These are phyloP conservation scores for Rhodotorula paludigena DNA, from an alignment of 768 basidiomycete species.

Conservation along the genomic window DNA sequence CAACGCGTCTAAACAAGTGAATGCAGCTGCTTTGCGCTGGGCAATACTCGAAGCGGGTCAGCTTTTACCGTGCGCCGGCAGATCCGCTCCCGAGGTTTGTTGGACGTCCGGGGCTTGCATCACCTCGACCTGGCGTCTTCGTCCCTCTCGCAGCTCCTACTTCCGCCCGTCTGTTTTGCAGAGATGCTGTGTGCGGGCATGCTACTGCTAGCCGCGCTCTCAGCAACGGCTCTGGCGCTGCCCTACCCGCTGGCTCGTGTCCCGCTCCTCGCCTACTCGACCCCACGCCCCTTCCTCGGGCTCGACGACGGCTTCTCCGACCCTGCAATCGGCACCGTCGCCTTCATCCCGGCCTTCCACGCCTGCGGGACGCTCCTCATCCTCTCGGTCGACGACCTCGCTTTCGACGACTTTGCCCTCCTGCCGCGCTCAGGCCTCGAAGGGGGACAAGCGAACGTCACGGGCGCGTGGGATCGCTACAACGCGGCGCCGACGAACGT, in stretches of 20 bases:
- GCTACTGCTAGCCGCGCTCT: neutral
- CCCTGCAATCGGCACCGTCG: neutral
- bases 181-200: too few species aligned
- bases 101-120: too few species aligned
- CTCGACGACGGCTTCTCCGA: slow-evolving; percentile 17
- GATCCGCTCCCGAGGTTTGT: too few species aligned
- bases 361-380: slow-evolving; percentile 16
- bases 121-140: too few species aligned
- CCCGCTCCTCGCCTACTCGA: slow-evolving; percentile 10
- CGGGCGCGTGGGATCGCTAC: neutral
- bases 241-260: neutral
- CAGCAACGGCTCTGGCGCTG: neutral
- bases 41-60: too few species aligned
- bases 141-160: too few species aligned
- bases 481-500: neutral
- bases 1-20: too few species aligned
- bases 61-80: too few species aligned
- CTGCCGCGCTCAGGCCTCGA: too few species aligned
- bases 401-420: neutral
- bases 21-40: too few species aligned
- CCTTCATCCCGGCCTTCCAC: slow-evolving; percentile 22
- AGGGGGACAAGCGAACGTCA: neutral
- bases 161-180: too few species aligned
- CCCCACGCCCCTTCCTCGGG: slow-evolving; percentile 11
- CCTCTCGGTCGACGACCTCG: slow-evolving; percentile 9